Base-by-base conservation (phyloP, 1,284 basidiomycete genomes). In the Agroathelia rolfsii region DNA sequence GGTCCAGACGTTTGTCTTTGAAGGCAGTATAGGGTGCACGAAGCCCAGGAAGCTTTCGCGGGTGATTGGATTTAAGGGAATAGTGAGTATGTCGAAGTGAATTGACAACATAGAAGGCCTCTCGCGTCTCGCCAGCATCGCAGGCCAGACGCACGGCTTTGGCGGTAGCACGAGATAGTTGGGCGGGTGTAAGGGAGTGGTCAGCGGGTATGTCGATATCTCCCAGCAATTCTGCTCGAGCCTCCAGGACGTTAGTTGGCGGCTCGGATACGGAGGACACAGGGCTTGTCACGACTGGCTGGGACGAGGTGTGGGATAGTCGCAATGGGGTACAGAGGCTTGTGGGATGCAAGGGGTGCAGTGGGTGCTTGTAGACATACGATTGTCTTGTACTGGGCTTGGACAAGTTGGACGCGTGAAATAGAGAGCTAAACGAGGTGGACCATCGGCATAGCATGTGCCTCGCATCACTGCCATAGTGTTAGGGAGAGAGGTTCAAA, bases 371-470 rank as follows among this genome's bases (percentile, higher is more conserved):
- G 27, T n/a, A n/a, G n/a, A n/a, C n/a, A n/a, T n/a, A n/a, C n/a
- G 30, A 19, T 16, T 25, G 12, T 19, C 10, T 16, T n/a, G 5
- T 27, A 18, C 12, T 32, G 19, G 18, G 10, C 16, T 24, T 28
- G 3, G 19, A 22, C 19, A 11, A 23, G 40, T 21, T 33, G 16
- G 24, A 33, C 13, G 39, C 25, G 30, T 48, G 43, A 37, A 50
- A 36, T 27, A 46, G 41, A 44, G 47, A 49, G 55, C 56, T 67
- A 61, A 65, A 58, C 48, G 59, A 50, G 46, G 50, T 59, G 38
- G 59, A 64, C 64, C 62, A 65, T 56, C 55, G 62, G 62, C 72
- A 74, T 76, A 58, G 72, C 74, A 77, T 76, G 64, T 59, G 65
- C 54, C 51, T 60, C 49, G 65, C 68, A 72, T 73, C 48, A 58